These are phyloP conservation scores for Coemansia sp. DNA, from an alignment of 192 early-diverging fungal species.

Conservation along the genomic window DNA sequence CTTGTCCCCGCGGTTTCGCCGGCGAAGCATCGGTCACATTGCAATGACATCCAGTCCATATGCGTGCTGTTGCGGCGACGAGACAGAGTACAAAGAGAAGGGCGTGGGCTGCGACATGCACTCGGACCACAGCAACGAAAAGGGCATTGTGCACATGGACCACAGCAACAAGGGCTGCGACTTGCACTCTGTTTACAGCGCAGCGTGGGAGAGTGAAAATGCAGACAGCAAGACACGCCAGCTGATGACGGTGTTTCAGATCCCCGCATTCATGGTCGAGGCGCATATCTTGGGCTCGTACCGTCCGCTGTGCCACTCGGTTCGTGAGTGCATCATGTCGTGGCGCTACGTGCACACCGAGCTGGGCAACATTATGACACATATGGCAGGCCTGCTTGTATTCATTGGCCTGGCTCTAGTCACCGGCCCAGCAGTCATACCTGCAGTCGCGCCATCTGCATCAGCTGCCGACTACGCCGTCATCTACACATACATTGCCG, in stretches of 20 bases:
- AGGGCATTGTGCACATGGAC: too few species aligned
- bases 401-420: conserved; percentile 59
- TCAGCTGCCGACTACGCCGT: conserved; percentile 62
- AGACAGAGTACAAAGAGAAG: not conserved
- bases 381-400: conserved; percentile 65
- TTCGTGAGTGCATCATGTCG: conserved; percentile 67
- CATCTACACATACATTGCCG: conserved; percentile 72
- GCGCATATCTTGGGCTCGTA: conserved; percentile 80
- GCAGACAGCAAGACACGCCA: not conserved
- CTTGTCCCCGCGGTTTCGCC: conserved; percentile 3
- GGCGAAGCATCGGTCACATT: conserved; percentile 1
- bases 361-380: conserved; percentile 87
- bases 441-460: conserved; percentile 15
- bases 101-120: not conserved
- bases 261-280: conserved; percentile 75
- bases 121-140: not conserved
- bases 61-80: conserved; percentile 1
- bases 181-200: not conserved
- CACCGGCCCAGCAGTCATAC: conserved; percentile 45
- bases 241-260: conserved; percentile 54
- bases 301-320: conserved; percentile 71
- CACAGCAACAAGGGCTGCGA: not conserved
- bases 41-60: not conserved
- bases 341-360: conserved; percentile 89
- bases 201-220: not conserved